Base-by-base conservation (phyloP, 23 red algal species). In the Gracilaria gracilis region DNA sequence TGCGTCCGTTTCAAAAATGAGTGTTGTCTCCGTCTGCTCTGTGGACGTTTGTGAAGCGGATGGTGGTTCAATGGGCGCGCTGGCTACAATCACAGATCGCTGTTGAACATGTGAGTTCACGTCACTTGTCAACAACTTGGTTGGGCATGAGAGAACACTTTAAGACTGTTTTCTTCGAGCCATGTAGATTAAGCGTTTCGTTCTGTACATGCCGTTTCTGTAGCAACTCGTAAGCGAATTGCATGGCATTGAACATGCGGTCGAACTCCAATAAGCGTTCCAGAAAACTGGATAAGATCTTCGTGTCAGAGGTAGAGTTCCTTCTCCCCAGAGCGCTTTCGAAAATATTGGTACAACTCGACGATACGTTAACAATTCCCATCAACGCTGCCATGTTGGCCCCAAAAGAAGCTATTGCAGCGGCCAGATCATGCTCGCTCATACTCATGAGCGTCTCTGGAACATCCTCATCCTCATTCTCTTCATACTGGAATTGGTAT, bases 241-340 rank as follows among this genome's bases (percentile, higher is more conserved):
- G 71, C 72, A 89, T 53, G 6, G 86, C 86, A 50, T 80, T 64
- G 4, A 89, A 50, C 86, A 89, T 89, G 42, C 86, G 69, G 39
- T 89, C 73, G 15, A 89, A 67, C 61, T 89, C 86, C 32, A 67
- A 46, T 34, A 89, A 80, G 19, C 86, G 71, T 19, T 89, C 86
- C 57, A 89, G 59, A 80, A 89, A 61, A 61, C 44, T 66, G 28
- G 49, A 34, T n/a, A 46, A 9, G 36, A 75, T 8, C 69, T 32
- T 46, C 69, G 46, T 65, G 6, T 12, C 37, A 9, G 19, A 51
- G 2, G 9, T 81, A 9, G 78, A 81, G 12, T 62, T 57, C 42
- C 81, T 12, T 39, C 35, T 67, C 25, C n/a, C 23, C 36, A 85
- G n/a, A 16, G 57, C 81, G 7, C 81, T 67, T 67, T 71, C 46